phyloP scores from a whole-genome alignment of 768 basidiomycete genomes.

The Mrakia hoshinonis region DNA sequence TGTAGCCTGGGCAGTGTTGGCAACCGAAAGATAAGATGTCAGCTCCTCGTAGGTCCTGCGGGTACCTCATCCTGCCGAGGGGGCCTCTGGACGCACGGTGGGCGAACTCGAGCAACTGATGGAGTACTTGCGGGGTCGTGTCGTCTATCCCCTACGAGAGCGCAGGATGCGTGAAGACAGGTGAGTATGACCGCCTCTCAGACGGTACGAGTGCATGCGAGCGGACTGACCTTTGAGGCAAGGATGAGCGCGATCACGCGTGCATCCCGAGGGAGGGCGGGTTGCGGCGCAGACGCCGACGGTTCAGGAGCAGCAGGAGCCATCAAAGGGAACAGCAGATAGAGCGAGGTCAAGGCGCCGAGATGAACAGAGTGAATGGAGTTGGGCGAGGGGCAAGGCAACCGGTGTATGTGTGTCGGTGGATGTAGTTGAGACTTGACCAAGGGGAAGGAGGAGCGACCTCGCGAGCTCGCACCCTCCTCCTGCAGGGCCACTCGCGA shows the following conservation, averaged over 20 bases:
- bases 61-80: no score
- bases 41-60: no score
- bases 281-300: background rate
- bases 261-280: constrained; percentile 41
- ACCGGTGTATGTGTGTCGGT: background rate
- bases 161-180: background rate
- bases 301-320: background rate
- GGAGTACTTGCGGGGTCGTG: constrained; percentile 44
- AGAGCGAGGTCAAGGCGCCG: no score
- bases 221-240: constrained; percentile 36
- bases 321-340: background rate
- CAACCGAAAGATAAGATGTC: background rate
- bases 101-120: constrained; percentile 45
- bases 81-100: constrained; percentile 44
- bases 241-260: constrained; percentile 44
- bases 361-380: background rate
- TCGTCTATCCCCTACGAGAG: constrained; percentile 40
- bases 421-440: background rate
- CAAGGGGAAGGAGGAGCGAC: background rate
- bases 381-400: background rate
- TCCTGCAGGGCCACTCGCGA: no score
- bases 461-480: no score
- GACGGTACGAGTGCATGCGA: background rate
- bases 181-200: background rate
- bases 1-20: constrained; percentile 45